phyloP scores from a whole-genome alignment of 768 basidiomycete genomes.

The Cyathus striatus region DNA sequence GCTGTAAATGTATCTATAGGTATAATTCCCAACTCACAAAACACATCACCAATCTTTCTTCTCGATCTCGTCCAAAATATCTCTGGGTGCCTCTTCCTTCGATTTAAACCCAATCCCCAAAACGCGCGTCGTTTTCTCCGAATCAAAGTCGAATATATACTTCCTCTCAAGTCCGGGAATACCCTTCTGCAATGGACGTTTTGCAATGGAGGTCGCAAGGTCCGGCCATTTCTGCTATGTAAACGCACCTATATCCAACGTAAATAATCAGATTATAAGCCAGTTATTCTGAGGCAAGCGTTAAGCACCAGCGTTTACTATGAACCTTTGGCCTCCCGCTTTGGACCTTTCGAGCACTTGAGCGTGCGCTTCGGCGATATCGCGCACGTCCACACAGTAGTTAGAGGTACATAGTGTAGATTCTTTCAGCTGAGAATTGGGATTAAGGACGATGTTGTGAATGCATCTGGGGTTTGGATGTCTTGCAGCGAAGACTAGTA shows the following conservation, averaged over 20 bases:
- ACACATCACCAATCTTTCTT: too few relatives aligned
- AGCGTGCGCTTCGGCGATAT: not conserved
- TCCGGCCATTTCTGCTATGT: not conserved
- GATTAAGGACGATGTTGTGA: not conserved
- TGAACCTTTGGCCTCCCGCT: not conserved
- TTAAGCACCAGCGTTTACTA: not conserved
- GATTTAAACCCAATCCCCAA: not conserved
- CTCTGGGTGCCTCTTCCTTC: not conserved
- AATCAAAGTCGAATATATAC: not conserved
- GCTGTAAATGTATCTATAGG: too few relatives aligned
- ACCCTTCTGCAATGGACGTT: not conserved
- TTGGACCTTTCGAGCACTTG: not conserved
- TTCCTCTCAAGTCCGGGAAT: not conserved
- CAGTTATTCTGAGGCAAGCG: not conserved
- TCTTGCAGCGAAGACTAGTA: not conserved
- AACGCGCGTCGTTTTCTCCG: not conserved
- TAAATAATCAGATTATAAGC: too few relatives aligned
- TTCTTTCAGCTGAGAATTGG: not conserved
- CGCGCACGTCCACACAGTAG: not conserved
- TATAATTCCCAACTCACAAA: too few relatives aligned
- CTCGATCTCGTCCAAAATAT: too few relatives aligned
- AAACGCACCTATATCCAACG: not conserved
- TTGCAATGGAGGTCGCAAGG: not conserved
- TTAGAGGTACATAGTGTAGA: not conserved
- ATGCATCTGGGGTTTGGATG: not conserved